These are phyloP conservation scores for Talaromyces adpressus DNA, from an alignment of 495 filamentous ascomycete species.

Conservation along the genomic window DNA sequence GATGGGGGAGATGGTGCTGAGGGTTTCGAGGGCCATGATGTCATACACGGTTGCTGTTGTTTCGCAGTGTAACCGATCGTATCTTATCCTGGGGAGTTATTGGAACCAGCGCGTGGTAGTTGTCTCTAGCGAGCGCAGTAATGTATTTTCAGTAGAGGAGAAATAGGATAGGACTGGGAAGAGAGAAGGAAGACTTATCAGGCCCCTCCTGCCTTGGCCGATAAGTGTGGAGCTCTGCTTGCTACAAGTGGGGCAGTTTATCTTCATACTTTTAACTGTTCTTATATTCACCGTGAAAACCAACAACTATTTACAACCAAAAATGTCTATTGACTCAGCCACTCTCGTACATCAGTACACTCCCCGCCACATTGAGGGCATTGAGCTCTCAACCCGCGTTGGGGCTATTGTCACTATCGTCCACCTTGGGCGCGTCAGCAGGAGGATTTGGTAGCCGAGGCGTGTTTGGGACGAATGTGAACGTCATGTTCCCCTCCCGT, in stretches of 20 bases:
- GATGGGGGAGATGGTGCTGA: conserved; percentile 84
- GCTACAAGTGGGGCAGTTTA: neutral
- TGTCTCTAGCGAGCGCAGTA: too few relatives aligned
- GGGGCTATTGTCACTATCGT: neutral
- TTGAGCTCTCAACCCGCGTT: too few relatives aligned
- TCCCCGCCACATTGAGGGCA: neutral
- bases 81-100: too few relatives aligned
- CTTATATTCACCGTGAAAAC: neutral
- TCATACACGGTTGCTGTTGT: neutral
- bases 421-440: neutral
- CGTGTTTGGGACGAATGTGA: neutral
- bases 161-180: neutral
- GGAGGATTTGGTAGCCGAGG: neutral
- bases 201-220: neutral
- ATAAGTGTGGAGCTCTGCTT: neutral
- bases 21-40: conserved; percentile 69
- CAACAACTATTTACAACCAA: too few relatives aligned
- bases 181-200: neutral
- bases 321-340: neutral
- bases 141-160: neutral
- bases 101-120: too few relatives aligned
- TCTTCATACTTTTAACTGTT: neutral
- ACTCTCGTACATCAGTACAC: neutral
- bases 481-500: neutral
- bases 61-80: too few relatives aligned